Evolutionary conservation across 139 green algal genomes (phyloP), one percentile per base, ranked within the genome.

Genomic region (Pseudopediastrum boryanum): DNA sequence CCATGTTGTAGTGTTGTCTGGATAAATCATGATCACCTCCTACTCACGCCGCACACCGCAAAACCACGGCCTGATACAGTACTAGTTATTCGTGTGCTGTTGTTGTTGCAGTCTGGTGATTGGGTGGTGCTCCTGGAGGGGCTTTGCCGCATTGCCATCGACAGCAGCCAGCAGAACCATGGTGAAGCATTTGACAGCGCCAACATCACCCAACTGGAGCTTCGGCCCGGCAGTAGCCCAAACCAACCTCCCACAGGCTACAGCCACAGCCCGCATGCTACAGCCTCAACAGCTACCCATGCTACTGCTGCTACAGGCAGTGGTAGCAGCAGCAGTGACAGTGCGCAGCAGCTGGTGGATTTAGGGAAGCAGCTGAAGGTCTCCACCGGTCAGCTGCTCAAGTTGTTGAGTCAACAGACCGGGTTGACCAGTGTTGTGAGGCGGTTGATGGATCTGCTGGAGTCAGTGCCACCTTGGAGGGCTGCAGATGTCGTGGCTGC

Each of bases 91-190:
- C 43, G 35, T 16, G 5, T 19, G 19, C 64, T 72, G 46, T 61
- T 65, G 50, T 33, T 65, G 46, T 43, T n/a, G 46, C 82, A 90
- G 85, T 83, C 73, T 66, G 81, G 71, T 29, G 83, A 84, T 27
- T 87, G 83, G 81, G 64, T 85, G 6, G 39, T 90, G 35, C 69
- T 85, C 42, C 58, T 90, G 48, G 86, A 90, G 58, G 85, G 85
- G 9, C 61, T 84, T 46, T 85, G 75, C 61, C 80, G 86, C 23
- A 63, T 90, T 43, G 35, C 42, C 46, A 38, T 83, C 2, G 54
- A 52, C 5, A 56, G 59, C 42, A 66, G 29, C 33, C 43, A 41
- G 31, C 61, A n/a, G 35, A 36, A 1, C 61, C 5, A n/a, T 19
- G 29, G 61, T 3, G 61, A 69, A 29, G 25, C 71, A 2, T 78